Evolutionary conservation across 257 asterid genomes (phyloP).

Genomic region (Euphrasia confusa): DNA sequence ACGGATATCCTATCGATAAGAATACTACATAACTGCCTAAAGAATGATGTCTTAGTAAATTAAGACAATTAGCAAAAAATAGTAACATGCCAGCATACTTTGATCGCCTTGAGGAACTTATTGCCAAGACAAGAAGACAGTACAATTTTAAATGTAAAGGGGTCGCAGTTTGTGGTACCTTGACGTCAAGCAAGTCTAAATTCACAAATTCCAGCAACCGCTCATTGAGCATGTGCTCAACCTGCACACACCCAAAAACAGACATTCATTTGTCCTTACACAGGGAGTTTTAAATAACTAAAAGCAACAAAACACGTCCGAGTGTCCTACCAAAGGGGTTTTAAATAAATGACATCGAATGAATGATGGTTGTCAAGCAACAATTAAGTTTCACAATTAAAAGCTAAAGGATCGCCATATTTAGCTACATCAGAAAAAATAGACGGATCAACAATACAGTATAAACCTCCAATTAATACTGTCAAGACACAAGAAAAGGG

Average conservation of each 20-base stretch:
- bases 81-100: neutral
- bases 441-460: neutral
- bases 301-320: neutral
- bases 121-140: neutral
- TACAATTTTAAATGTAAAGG: conserved; percentile 5
- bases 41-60: neutral
- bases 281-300: neutral
- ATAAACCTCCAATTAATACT: too few species aligned
- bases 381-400: conserved; percentile 16
- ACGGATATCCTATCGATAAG: too few species aligned
- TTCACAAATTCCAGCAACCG: conserved; percentile 89
- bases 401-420: conserved; percentile 8
- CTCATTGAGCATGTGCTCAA: conserved; percentile 90
- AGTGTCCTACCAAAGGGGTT: neutral
- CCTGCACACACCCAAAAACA: conserved; percentile 44
- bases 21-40: neutral
- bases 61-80: neutral
- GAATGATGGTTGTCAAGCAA: conserved; percentile 11
- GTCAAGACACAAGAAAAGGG: neutral
- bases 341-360: neutral
- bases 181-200: conserved; percentile 88
- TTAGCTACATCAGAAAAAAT: neutral
- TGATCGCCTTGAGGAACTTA: conserved; percentile 3
- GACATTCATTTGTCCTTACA: conserved; percentile 13
- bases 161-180: conserved; percentile 48